These are phyloP conservation scores for Nitzschia inconspicua DNA, from an alignment of 108 stramenopile species.

Conservation along the genomic window DNA sequence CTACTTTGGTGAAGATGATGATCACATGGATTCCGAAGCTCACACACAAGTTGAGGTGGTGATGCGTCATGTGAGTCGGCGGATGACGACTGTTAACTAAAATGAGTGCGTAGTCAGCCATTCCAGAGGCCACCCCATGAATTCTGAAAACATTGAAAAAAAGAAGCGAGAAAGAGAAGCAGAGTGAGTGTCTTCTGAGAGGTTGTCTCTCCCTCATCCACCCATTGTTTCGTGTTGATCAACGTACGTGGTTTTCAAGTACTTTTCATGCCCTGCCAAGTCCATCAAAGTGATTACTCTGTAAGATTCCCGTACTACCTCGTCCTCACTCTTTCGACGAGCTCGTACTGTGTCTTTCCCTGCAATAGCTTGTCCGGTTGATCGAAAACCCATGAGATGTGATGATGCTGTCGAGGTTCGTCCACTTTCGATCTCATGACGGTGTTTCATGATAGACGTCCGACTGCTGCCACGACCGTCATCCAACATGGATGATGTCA, in stretches of 20 bases:
- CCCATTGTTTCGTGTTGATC: not conserved
- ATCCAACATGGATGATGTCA: slow-evolving; percentile 88
- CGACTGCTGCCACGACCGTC: slow-evolving; percentile 95
- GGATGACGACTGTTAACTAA: slow-evolving; percentile 96
- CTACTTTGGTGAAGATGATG: slow-evolving; percentile 96
- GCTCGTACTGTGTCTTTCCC: slow-evolving; percentile 62
- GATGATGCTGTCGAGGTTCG: slow-evolving; percentile 93
- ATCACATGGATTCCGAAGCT: slow-evolving; percentile 92
- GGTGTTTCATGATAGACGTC: slow-evolving; percentile 92
- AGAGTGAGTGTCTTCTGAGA: not conserved
- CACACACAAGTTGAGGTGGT: slow-evolving; percentile 96
- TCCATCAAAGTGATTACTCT: slow-evolving; percentile 93
- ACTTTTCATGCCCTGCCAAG: slow-evolving; percentile 98
- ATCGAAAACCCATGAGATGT: slow-evolving; percentile 91
- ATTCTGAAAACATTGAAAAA: slow-evolving; percentile 38
- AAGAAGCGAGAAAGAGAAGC: not conserved
- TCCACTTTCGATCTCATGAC: slow-evolving; percentile 97
- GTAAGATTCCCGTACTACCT: slow-evolving; percentile 78
- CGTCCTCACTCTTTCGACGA: slow-evolving; percentile 75
- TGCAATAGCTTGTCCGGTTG: slow-evolving; percentile 73
- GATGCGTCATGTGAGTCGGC: slow-evolving; percentile 98
- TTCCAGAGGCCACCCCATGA: slow-evolving; percentile 92
- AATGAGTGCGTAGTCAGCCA: slow-evolving; percentile 95
- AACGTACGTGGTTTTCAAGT: slow-evolving; percentile 93
- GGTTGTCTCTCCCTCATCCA: not conserved